Conservation (phyloP, 176 grass and related monocot species). For the Leersia perrieri region DNA sequence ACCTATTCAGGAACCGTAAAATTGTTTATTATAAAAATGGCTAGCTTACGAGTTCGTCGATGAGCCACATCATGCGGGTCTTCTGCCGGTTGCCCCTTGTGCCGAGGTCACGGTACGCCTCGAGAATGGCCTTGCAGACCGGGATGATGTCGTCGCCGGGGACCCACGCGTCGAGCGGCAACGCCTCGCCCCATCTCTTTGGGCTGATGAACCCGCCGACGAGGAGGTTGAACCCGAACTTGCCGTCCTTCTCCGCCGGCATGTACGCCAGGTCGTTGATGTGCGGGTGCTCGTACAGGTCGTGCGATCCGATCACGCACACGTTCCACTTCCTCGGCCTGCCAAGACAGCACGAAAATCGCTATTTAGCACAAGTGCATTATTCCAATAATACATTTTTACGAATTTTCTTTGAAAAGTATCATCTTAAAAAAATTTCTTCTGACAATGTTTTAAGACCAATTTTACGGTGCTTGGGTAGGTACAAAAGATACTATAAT, state of each 20-base stretch:
- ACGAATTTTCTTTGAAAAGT: too few relatives aligned
- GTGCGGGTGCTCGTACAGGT: slow-evolving; percentile 91
- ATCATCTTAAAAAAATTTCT: too few relatives aligned
- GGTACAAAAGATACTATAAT: too few relatives aligned
- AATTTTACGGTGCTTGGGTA: too few relatives aligned
- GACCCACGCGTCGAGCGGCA: slow-evolving; percentile 89
- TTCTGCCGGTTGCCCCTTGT: slow-evolving; percentile 76
- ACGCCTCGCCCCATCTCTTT: slow-evolving; percentile 77
- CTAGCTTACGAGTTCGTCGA: slow-evolving; percentile 83
- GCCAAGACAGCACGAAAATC: too few relatives aligned
- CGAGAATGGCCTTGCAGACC: slow-evolving; percentile 66
- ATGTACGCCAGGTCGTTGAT: slow-evolving; percentile 95
- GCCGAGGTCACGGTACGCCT: slow-evolving; percentile 85
- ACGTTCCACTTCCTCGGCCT: slow-evolving; percentile 95
- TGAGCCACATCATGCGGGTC: slow-evolving; percentile 99
- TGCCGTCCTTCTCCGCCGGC: slow-evolving; percentile 70
- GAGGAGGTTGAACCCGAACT: slow-evolving; percentile 85
- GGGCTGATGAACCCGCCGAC: slow-evolving; percentile 95
- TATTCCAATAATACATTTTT: too few relatives aligned
- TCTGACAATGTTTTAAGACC: too few relatives aligned
- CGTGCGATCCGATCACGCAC: slow-evolving; percentile 76
- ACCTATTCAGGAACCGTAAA: too few relatives aligned
- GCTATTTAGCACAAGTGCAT: too few relatives aligned
- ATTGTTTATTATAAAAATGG: too few relatives aligned
- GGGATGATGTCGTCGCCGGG: slow-evolving; percentile 59